Evolutionary conservation across 352 stramenopile genomes (phyloP).

Genomic region (Globisporangium cylindrosporum): DNA sequence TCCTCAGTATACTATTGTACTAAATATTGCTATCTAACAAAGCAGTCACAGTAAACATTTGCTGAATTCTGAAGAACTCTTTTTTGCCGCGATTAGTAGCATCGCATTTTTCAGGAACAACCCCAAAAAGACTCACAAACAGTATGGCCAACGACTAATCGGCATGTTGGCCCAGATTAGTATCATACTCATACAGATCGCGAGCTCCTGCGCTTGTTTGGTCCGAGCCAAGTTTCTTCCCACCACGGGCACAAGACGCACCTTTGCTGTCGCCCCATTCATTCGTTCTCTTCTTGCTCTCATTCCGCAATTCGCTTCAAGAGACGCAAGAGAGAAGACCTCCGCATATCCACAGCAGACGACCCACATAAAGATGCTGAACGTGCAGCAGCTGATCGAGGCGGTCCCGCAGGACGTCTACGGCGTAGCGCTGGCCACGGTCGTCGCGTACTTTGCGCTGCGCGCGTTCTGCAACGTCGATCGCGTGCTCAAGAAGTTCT

Average conservation of each 20-base stretch:
- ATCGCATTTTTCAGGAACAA: not conserved
- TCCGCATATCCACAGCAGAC: not conserved
- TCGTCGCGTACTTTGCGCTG: constrained; percentile 59
- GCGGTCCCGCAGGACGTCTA: constrained; percentile 30
- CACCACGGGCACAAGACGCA: not conserved
- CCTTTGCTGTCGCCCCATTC: not conserved
- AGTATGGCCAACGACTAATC: not conserved
- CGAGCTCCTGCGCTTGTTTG: not conserved
- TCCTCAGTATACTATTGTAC: not conserved
- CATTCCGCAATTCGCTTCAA: constrained; percentile 15
- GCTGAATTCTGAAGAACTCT: not conserved
- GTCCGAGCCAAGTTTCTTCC: not conserved
- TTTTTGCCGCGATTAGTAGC: not conserved
- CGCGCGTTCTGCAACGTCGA: constrained; percentile 70
- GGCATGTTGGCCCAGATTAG: not conserved
- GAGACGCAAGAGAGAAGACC: not conserved
- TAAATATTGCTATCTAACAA: not conserved
- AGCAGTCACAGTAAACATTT: not conserved
- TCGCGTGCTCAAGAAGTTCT: constrained; percentile 51
- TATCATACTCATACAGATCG: not conserved
- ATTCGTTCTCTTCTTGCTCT: not conserved
- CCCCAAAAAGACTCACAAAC: not conserved
- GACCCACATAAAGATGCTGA: constrained; percentile 16
- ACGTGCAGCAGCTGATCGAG: constrained; percentile 25
- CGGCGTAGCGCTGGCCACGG: constrained; percentile 31